Percentiles rank a stretch among this genome's conserved stretches.
Evolutionary conservation across 2,329 filamentous ascomycete genomes (phyloP).

Genomic region (Cryphonectria radicalis): DNA sequence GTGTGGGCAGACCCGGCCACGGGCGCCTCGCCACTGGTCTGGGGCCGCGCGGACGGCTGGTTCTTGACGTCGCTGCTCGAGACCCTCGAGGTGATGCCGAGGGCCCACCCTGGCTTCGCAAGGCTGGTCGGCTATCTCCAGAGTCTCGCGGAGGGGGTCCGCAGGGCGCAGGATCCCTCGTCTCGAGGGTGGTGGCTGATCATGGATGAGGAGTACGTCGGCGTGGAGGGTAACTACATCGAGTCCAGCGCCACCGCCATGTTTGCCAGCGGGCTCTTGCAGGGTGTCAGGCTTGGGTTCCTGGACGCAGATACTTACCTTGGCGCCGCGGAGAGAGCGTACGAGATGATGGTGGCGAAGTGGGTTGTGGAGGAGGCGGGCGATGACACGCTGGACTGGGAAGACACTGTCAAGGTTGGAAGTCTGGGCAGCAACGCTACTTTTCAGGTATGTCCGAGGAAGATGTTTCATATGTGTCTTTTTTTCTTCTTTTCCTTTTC

Average conservation of each 20-base stretch:
- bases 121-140: constrained; percentile 19
- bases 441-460: constrained; percentile 46
- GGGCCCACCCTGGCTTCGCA: constrained; percentile 16
- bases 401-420: constrained; percentile 53
- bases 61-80: constrained; percentile 43
- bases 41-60: constrained; percentile 59
- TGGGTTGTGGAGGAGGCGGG: constrained; percentile 46
- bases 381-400: constrained; percentile 49
- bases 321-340: constrained; percentile 42
- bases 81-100: constrained; percentile 22
- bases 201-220: constrained; percentile 45
- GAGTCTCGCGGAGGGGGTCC: constrained; percentile 19
- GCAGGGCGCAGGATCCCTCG: constrained; percentile 19
- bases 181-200: constrained; percentile 40
- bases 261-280: constrained; percentile 47
- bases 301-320: constrained; percentile 35
- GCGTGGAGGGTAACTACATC: constrained; percentile 48
- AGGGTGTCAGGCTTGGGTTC: constrained; percentile 42
- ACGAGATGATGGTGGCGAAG: constrained; percentile 44
- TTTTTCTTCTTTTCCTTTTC: too few species aligned
- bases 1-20: constrained; percentile 55
- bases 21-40: constrained; percentile 56
- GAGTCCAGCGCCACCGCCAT: constrained; percentile 51
- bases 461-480: neutral
- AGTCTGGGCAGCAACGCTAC: constrained; percentile 49